Percentiles rank a stretch among this genome's conserved stretches.
phyloP scores from a whole-genome alignment of 1,284 basidiomycete genomes.

The Fomitopsis pinicola region DNA sequence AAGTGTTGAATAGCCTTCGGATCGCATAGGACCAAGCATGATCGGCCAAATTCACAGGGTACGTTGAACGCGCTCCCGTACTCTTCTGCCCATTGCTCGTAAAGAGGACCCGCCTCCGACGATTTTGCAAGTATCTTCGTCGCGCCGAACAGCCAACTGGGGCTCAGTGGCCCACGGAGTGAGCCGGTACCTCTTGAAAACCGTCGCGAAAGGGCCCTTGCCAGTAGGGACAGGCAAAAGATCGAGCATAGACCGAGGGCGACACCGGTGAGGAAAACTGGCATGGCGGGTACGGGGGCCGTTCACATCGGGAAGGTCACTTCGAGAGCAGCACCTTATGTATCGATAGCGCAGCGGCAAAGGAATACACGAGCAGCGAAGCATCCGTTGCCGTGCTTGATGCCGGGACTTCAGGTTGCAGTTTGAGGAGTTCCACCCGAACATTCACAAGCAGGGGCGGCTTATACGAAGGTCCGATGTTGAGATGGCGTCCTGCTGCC shows the following conservation, averaged over 20 bases:
- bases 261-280: no score
- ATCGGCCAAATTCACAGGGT: slow-evolving; percentile 36
- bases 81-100: slow-evolving; percentile 33
- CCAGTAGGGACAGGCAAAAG: no score
- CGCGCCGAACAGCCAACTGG: slow-evolving; percentile 25
- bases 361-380: no score
- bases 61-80: slow-evolving; percentile 45
- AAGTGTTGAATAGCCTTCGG: slow-evolving; percentile 51
- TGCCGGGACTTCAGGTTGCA: background rate
- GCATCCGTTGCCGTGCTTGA: background rate
- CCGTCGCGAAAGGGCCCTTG: background rate
- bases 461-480: background rate
- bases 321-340: no score
- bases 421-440: background rate
- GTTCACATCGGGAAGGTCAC: no score
- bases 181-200: slow-evolving; percentile 18
- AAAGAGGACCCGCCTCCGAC: slow-evolving; percentile 12
- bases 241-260: no score
- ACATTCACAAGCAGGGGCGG: background rate
- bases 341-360: no score
- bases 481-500: background rate
- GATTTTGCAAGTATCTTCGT: slow-evolving; percentile 8
- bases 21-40: slow-evolving; percentile 43
- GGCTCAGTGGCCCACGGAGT: slow-evolving; percentile 25
- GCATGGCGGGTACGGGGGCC: no score